A percentile compares a stretch with the other conserved stretches of the same genome.
phyloP scores from a whole-genome alignment of 2,329 filamentous ascomycete species.

The Ceratocystis harringtonii region DNA sequence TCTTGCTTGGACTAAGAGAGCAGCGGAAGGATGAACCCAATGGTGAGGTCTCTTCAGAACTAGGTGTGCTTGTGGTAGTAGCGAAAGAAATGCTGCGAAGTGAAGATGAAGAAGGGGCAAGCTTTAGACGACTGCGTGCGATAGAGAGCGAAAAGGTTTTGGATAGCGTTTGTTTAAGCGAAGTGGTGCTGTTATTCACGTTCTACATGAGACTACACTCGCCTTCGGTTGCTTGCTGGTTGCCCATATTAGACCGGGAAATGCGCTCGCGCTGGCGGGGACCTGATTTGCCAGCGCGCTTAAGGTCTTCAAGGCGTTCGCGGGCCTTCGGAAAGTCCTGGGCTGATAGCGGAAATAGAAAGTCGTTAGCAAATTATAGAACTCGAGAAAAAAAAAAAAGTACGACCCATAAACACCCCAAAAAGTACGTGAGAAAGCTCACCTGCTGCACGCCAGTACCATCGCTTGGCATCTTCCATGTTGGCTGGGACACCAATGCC shows the following conservation, averaged over 20 bases:
- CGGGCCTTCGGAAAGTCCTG: slow-evolving; percentile 91
- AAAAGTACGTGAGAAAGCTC: slow-evolving; percentile 31
- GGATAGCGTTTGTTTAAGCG: slow-evolving; percentile 5
- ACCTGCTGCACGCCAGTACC: slow-evolving; percentile 97
- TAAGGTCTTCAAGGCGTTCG: slow-evolving; percentile 83
- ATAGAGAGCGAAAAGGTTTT: slow-evolving; percentile 4
- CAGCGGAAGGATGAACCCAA: background rate
- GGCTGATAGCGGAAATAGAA: slow-evolving; percentile 35
- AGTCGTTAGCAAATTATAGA: slow-evolving; percentile 21
- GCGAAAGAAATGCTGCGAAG: background rate
- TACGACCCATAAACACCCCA: background rate
- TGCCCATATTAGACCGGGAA: slow-evolving; percentile 65
- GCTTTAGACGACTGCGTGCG: background rate
- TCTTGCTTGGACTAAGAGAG: background rate
- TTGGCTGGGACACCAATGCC: slow-evolving; percentile 80
- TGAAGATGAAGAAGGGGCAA: background rate
- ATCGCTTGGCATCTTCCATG: slow-evolving; percentile 87
- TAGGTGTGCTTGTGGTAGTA: background rate
- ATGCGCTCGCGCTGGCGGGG: slow-evolving; percentile 65
- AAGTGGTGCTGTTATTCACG: slow-evolving; percentile 13
- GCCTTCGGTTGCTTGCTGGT: slow-evolving; percentile 31
- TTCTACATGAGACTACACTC: slow-evolving; percentile 18
- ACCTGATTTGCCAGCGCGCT: slow-evolving; percentile 56
- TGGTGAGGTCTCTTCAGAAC: background rate
- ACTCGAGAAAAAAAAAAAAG: background rate